Conservation (phyloP, 805 yeast genomes). For the Yarrowia sp. region DNA sequence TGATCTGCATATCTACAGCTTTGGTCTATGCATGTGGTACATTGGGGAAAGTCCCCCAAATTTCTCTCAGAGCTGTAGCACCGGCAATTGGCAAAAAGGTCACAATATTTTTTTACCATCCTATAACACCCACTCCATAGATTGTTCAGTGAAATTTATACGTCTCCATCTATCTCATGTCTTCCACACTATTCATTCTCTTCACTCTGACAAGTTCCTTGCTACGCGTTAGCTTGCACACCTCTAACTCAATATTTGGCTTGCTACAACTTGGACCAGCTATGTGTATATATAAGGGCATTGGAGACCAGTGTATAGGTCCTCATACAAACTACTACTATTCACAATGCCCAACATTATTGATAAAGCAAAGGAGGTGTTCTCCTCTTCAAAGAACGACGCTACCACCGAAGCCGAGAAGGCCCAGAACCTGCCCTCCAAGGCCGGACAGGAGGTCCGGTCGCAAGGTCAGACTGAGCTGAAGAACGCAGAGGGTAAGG, state of each 20-base stretch:
- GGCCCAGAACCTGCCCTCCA: constrained; percentile 21
- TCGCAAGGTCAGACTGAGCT: constrained; percentile 22
- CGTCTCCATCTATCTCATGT: too few relatives aligned
- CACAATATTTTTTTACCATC: background rate
- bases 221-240: constrained; percentile 27
- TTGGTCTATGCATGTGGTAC: constrained; percentile 20
- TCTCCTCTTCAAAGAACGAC: constrained; percentile 33
- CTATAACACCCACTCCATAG: background rate
- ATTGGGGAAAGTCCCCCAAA: constrained; percentile 4
- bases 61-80: background rate
- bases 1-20: constrained; percentile 38
- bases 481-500: constrained; percentile 23
- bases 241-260: constrained; percentile 30
- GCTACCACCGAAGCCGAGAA: constrained; percentile 12
- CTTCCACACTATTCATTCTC: too few relatives aligned
- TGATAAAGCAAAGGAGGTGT: constrained; percentile 38
- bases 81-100: background rate
- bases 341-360: constrained; percentile 36
- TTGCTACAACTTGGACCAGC: constrained; percentile 19
- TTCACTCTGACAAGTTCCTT: constrained; percentile 1
- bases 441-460: constrained; percentile 7
- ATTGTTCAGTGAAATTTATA: background rate
- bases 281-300: constrained; percentile 18
- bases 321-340: constrained; percentile 32
- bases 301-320: background rate